A percentile compares a stretch with the other conserved stretches of the same genome.
phyloP scores from a whole-genome alignment of 1,139 yeast species.

The Meyerozyma smithsonii region DNA sequence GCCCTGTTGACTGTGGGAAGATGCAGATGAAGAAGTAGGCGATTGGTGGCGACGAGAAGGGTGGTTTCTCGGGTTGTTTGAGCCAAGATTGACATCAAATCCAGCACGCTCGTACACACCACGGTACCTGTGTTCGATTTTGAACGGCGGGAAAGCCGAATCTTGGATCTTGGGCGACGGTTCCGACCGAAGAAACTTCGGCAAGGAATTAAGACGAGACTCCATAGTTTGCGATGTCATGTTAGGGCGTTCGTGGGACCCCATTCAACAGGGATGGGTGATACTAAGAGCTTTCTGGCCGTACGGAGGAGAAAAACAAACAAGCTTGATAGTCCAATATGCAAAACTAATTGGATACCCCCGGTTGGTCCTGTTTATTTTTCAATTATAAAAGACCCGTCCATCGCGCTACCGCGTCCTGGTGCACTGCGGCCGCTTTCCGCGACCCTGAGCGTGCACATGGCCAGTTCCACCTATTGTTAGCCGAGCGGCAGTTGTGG shows the following conservation, averaged over 20 bases:
- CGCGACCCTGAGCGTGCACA: too few relatives aligned
- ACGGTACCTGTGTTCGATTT: conserved; percentile 47
- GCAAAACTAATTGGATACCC: not conserved
- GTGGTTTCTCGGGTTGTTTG: conserved; percentile 6
- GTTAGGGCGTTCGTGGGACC: not conserved
- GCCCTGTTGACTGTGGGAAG: conserved; percentile 3
- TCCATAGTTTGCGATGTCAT: not conserved
- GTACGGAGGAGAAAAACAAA: not conserved
- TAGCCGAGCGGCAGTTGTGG: too few relatives aligned
- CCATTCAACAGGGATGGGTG: not conserved
- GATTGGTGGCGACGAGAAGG: not conserved
- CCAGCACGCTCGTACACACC: conserved; percentile 68
- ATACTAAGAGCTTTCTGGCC: not conserved
- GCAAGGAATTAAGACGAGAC: conserved; percentile 19
- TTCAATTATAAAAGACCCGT: not conserved
- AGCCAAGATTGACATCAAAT: conserved; percentile 43
- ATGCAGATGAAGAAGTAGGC: not conserved
- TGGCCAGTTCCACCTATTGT: conserved; percentile 1
- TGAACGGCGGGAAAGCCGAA: conserved; percentile 57
- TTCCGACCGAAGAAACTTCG: conserved; percentile 26
- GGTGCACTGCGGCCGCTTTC: conserved; percentile 2
- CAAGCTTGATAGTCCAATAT: not conserved
- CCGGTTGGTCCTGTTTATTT: not conserved
- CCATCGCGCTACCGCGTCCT: conserved; percentile 1
- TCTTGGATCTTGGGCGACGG: conserved; percentile 30